Evolutionary conservation across 805 yeast genomes (phyloP), one percentile per base, ranked within the genome.

Genomic region (Wilhelminamyces savonicus): DNA sequence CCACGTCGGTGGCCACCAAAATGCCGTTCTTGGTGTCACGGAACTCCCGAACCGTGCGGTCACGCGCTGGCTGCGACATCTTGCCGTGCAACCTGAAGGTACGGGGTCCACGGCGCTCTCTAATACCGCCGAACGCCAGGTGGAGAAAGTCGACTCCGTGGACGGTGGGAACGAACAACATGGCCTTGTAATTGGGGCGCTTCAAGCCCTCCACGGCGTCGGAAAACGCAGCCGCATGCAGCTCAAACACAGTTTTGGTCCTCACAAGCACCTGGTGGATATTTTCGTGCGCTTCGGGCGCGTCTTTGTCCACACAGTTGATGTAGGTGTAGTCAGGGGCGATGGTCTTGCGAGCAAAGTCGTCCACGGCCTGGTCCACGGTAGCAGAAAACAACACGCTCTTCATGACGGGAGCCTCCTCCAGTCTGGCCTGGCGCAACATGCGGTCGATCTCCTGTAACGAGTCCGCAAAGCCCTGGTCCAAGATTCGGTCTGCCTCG

Each of bases 351-450:
- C 62, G 62, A 13, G 96, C 92, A 54, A 88, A 74, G 7, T 56
- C 47, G 32, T 72, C 68, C 24, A 87, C 92, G 24, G 70, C 68
- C 20, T 71, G 62, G 49, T 81, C 86, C 41, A 86, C 74, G 16
- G 97, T 88, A 13, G 97, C 97, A 43, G 95, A 83, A 52, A 84
- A 88, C 45, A 88, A 64, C 43, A 85, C 63, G 16, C 87, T 76
- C 44, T 81, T 83, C 41, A 77, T 66, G 13, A 9, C 4, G 20
- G 57, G 53, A 5, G 48, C 39, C 3, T 54, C 50, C 7, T 40
- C 37, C 4, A 36, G 31, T 31, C 60, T 55, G 12, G 63, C 49
- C 4, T 46, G 48, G 27, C 60, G 68, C 38, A 84, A 56, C 22
- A 46, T 52, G 9, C 59, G 58, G 25, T 81, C 72, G 32, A 87